phyloP scores from a whole-genome alignment of 2,329 filamentous ascomycete genomes.

The Podosphaera xanthii region DNA sequence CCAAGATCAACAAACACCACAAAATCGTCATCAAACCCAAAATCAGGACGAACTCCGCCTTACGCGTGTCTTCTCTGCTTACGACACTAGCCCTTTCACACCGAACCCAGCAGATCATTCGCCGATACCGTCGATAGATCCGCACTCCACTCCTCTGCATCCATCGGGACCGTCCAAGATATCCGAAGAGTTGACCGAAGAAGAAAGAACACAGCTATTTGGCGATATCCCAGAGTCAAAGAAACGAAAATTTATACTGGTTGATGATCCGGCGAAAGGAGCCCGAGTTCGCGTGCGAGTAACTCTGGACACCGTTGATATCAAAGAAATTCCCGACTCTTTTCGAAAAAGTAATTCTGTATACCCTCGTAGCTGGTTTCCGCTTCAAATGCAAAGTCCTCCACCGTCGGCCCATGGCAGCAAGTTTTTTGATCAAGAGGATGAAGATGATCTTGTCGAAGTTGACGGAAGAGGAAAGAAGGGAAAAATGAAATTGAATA shows the following conservation, averaged over 20 bases:
- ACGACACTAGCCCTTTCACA: constrained; percentile 36
- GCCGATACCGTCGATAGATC: constrained; percentile 24
- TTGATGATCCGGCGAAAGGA: constrained; percentile 68
- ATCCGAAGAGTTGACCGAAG: constrained; percentile 19
- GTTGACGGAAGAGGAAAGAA: constrained; percentile 10
- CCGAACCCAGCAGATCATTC: constrained; percentile 31
- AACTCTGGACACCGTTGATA: constrained; percentile 79
- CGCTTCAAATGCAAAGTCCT: constrained; percentile 75
- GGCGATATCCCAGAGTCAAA: constrained; percentile 75
- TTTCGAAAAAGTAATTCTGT: constrained; percentile 81
- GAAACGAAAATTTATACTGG: constrained; percentile 87
- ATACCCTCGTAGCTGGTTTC: constrained; percentile 77
- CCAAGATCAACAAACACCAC: constrained; percentile 18
- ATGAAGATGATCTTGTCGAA: constrained; percentile 32
- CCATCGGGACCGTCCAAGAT: constrained; percentile 6
- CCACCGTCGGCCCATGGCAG: constrained; percentile 53
- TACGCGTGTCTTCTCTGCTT: constrained; percentile 50
- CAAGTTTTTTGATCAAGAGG: constrained; percentile 50
- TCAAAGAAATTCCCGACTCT: constrained; percentile 86
- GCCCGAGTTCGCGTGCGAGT: constrained; percentile 72
- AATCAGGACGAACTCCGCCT: constrained; percentile 46
- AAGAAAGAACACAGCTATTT: constrained; percentile 49
- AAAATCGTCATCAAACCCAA: constrained; percentile 38
- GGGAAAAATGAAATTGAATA: constrained; percentile 30
- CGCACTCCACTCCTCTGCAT: constrained; percentile 14